Evolutionary conservation across 106 monocot genomes (phyloP).

Genomic region (Iris macrosiphon): DNA sequence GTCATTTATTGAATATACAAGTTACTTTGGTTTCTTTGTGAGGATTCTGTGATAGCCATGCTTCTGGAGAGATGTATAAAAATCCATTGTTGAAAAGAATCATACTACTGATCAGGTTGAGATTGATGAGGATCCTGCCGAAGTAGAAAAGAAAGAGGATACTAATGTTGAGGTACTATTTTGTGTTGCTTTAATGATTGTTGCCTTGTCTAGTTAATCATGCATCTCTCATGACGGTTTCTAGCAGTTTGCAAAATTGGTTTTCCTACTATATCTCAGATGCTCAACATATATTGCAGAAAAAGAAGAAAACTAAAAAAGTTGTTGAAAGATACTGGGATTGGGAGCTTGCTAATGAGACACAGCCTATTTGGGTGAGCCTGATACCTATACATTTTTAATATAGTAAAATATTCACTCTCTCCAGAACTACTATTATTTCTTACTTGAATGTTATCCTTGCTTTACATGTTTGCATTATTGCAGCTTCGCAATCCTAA

Average conservation of each 20-base stretch:
- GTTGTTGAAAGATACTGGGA: slow-evolving; percentile 97
- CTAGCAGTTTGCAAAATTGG: neutral
- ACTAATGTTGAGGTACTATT: slow-evolving; percentile 47
- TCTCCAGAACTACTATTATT: neutral
- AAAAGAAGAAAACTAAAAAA: slow-evolving; percentile 93
- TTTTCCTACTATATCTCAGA: neutral
- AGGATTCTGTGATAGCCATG: neutral
- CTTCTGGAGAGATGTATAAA: neutral
- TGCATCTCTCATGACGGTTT: too few species aligned
- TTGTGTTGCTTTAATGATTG: too few species aligned
- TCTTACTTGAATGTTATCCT: neutral
- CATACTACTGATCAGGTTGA: slow-evolving; percentile 50
- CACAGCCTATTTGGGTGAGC: slow-evolving; percentile 95
- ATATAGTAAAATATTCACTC: neutral
- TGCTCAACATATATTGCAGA: slow-evolving; percentile 28
- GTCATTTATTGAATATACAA: neutral
- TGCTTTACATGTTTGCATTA: neutral
- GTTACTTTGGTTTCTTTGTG: neutral
- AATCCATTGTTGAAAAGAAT: neutral
- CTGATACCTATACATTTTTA: neutral
- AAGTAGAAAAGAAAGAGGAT: slow-evolving; percentile 58
- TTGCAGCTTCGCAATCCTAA: slow-evolving; percentile 90
- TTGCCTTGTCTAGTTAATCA: neutral
- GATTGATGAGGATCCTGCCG: slow-evolving; percentile 84
- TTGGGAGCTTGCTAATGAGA: slow-evolving; percentile 97